Conservation (phyloP, 345 rosid species). For the Eucalyptus brandiana region DNA sequence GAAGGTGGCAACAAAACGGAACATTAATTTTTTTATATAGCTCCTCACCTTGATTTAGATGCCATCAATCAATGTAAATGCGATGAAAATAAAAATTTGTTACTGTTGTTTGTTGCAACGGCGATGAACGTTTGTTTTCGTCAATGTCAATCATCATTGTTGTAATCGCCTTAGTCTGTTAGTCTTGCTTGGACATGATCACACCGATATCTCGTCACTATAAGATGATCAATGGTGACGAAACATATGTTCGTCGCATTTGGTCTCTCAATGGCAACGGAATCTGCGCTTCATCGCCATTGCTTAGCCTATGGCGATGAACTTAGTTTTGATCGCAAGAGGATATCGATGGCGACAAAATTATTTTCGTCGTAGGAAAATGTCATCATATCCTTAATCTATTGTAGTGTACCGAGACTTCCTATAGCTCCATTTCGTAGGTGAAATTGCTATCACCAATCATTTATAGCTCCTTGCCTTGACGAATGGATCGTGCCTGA, state of each 20-base stretch:
- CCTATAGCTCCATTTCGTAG: background rate
- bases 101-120: background rate
- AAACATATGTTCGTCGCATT: background rate
- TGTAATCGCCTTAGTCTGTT: background rate
- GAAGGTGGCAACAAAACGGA: background rate
- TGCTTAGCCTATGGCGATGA: background rate
- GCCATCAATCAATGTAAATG: background rate
- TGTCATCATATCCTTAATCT: background rate
- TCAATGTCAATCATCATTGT: background rate
- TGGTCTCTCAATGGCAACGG: background rate
- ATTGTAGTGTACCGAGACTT: background rate
- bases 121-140: background rate
- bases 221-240: background rate
- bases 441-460: background rate
- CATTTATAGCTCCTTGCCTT: background rate
- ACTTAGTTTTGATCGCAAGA: background rate
- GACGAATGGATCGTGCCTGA: background rate
- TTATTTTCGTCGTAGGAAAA: background rate
- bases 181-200: background rate
- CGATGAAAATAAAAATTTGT: background rate
- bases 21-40: background rate
- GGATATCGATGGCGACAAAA: background rate
- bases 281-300: background rate
- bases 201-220: background rate
- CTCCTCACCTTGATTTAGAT: background rate